Conservation (phyloP, 768 basidiomycete genomes). For the Leccinum subgranulosum region DNA sequence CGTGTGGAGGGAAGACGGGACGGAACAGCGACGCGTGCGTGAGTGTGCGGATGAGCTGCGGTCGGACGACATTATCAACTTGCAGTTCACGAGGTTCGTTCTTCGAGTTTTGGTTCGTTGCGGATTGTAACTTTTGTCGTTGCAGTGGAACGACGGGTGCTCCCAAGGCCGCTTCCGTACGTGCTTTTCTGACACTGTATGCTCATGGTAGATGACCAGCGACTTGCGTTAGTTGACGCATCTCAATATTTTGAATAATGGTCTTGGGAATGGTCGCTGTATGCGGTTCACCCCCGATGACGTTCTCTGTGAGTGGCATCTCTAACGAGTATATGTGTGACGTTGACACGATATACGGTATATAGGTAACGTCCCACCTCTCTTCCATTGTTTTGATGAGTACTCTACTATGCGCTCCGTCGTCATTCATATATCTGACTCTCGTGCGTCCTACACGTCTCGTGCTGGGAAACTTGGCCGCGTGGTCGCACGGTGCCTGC, state of each 20-base stretch:
- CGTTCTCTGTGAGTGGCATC: constrained; percentile 54
- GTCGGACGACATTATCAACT: constrained; percentile 60
- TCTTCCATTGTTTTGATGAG: constrained; percentile 92
- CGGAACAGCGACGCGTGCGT: constrained; percentile 42
- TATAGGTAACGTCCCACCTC: constrained; percentile 75
- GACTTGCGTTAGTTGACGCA: constrained; percentile 61
- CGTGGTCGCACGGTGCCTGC: constrained; percentile 70
- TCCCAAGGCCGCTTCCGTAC: constrained; percentile 81
- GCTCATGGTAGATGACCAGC: neutral
- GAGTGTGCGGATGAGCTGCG: constrained; percentile 28
- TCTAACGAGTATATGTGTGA: neutral
- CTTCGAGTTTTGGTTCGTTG: neutral
- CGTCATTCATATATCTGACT: constrained; percentile 9
- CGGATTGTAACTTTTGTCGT: neutral
- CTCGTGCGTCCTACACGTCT: constrained; percentile 47
- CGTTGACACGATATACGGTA: constrained; percentile 1
- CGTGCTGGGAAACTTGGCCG: constrained; percentile 76
- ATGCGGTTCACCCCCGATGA: constrained; percentile 69
- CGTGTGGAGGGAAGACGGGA: constrained; percentile 58
- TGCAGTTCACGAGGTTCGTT: constrained; percentile 80
- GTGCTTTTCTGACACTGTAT: constrained; percentile 13
- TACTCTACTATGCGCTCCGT: constrained; percentile 24
- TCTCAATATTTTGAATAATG: constrained; percentile 77
- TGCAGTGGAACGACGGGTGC: constrained; percentile 73
- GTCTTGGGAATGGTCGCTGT: constrained; percentile 60